phyloP scores from a whole-genome alignment of 495 filamentous ascomycete species.

The Pseudotulostoma volvatum region DNA sequence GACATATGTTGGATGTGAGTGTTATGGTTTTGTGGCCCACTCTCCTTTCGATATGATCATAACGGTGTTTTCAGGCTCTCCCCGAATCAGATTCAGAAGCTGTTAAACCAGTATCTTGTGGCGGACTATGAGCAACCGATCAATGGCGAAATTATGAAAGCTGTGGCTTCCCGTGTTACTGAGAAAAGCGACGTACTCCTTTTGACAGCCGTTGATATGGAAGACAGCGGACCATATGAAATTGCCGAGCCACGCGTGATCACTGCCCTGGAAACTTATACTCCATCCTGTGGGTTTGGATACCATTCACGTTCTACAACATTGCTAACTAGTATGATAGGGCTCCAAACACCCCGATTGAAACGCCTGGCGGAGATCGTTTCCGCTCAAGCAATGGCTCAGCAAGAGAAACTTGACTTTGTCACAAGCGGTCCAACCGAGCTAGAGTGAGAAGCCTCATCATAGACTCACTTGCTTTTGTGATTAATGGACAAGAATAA shows the following conservation, averaged over 20 bases:
- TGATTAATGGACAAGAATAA: too few relatives aligned
- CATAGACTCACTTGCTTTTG: too few relatives aligned
- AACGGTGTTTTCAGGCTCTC: slow-evolving; percentile 49
- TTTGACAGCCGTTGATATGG: slow-evolving; percentile 91
- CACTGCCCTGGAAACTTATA: slow-evolving; percentile 93
- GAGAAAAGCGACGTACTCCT: slow-evolving; percentile 97
- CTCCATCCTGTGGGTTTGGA: slow-evolving; percentile 64
- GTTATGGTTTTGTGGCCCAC: not conserved
- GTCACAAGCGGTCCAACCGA: slow-evolving; percentile 24
- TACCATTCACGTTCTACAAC: not conserved
- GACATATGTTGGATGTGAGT: slow-evolving; percentile 99
- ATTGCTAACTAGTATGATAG: slow-evolving; percentile 19
- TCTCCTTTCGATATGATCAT: slow-evolving; percentile 2
- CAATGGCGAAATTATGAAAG: slow-evolving; percentile 99
- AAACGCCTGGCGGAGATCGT: slow-evolving; percentile 96
- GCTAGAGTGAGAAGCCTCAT: too few relatives aligned
- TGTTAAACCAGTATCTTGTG: slow-evolving; percentile 95
- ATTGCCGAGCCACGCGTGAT: slow-evolving; percentile 94
- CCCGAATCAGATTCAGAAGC: slow-evolving; percentile 96
- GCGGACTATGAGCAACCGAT: slow-evolving; percentile 99
- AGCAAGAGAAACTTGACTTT: slow-evolving; percentile 71
- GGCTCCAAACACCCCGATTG: slow-evolving; percentile 89
- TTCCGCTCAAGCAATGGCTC: slow-evolving; percentile 82
- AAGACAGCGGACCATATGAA: slow-evolving; percentile 98
- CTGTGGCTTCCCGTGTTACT: slow-evolving; percentile 88